These are phyloP conservation scores for Manihot esculenta DNA, from an alignment of 441 rosid genomes.

Conservation along the genomic window DNA sequence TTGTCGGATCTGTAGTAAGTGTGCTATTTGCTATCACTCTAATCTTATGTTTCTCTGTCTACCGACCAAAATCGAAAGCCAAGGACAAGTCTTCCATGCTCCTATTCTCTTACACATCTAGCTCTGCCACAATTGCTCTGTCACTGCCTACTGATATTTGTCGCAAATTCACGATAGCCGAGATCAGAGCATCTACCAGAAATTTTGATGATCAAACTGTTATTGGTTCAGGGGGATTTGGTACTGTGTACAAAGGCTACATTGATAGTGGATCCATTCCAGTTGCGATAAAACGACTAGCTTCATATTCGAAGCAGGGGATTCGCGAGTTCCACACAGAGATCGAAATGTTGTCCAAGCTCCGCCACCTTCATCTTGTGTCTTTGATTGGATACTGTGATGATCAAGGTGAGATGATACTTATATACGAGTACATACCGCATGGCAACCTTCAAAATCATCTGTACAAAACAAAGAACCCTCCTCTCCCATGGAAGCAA, in stretches of 20 bases:
- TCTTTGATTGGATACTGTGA: constrained; percentile 38
- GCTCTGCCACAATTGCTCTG: not conserved
- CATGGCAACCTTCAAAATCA: constrained; percentile 30
- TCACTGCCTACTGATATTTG: constrained; percentile 18
- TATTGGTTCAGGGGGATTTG: constrained; percentile 37
- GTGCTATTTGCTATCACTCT: constrained; percentile 1
- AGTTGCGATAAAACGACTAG: constrained; percentile 36
- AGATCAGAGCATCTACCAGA: constrained; percentile 28
- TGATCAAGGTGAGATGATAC: constrained; percentile 41
- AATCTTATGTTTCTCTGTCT: constrained; percentile 5
- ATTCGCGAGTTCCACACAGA: constrained; percentile 34
- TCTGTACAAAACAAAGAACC: constrained; percentile 28
- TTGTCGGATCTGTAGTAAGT: not conserved
- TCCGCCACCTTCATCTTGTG: constrained; percentile 34
- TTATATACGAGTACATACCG: constrained; percentile 37
- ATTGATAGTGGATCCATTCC: constrained; percentile 23
- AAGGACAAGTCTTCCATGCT: constrained; percentile 9
- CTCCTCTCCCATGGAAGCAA: constrained; percentile 36
- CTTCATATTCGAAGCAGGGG: constrained; percentile 28
- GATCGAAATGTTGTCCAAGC: constrained; percentile 35
- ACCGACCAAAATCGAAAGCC: not conserved
- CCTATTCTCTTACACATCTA: not conserved
- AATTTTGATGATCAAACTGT: constrained; percentile 15
- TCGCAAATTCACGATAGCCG: constrained; percentile 28
- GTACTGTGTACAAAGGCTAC: constrained; percentile 31